These are phyloP conservation scores for Metarhizium rileyi DNA, from an alignment of 2,329 filamentous ascomycete species.

Conservation along the genomic window DNA sequence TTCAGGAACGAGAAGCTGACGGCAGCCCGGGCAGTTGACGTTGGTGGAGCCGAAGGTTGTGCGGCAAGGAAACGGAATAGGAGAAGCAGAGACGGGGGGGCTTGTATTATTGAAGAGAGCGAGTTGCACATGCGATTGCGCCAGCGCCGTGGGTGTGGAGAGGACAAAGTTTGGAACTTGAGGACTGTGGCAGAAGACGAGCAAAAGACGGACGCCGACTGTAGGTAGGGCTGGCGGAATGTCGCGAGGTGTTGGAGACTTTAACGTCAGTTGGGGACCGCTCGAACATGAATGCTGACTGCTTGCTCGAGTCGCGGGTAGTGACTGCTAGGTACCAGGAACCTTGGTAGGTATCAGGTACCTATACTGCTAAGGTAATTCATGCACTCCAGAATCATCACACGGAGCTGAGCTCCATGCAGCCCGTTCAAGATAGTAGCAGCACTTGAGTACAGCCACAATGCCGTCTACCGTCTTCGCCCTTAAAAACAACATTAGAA, in stretches of 20 bases:
- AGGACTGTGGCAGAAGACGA: not conserved
- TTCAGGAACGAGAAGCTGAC: not conserved
- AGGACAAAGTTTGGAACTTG: not conserved
- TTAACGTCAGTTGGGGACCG: not conserved
- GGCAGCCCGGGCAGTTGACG: not conserved
- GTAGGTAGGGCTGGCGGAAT: slow-evolving; percentile 2
- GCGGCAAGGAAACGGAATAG: not conserved
- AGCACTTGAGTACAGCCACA: no score
- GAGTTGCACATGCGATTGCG: slow-evolving; percentile 1
- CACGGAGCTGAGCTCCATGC: no score
- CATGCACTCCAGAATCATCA: no score
- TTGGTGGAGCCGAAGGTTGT: not conserved
- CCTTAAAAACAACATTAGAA: no score
- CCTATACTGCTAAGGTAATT: no score
- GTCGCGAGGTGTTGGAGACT: slow-evolving; percentile 1
- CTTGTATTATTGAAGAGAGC: not conserved
- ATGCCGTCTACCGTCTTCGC: no score
- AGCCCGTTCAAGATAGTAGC: no score
- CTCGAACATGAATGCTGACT: not conserved
- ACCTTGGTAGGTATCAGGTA: no score
- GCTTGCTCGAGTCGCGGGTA: no score
- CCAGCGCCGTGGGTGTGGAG: not conserved
- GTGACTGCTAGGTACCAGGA: no score
- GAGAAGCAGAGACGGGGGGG: not conserved
- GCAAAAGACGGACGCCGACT: not conserved